These are phyloP conservation scores for Teunomyces tritomae DNA, from an alignment of 805 yeast species.

Conservation along the genomic window DNA sequence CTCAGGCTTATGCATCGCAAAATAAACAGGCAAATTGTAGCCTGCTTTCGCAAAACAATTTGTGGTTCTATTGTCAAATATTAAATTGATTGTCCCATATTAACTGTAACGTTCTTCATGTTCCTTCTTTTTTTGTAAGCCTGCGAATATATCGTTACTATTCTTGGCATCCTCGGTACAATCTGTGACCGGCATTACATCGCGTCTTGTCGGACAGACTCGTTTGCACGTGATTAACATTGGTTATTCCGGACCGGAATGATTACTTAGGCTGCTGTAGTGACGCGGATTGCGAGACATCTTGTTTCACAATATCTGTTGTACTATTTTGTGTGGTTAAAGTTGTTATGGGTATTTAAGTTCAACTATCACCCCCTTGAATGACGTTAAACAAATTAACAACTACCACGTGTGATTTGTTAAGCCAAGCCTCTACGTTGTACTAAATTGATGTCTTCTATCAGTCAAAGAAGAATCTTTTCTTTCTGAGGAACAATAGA, in stretches of 20 bases:
- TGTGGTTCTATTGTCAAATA: background rate
- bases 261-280: background rate
- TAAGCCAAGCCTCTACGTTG: too few species aligned
- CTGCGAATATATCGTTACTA: background rate
- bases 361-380: too few species aligned
- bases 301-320: too few species aligned
- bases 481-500: too few species aligned
- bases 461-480: too few species aligned
- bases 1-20: background rate
- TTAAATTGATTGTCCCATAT: background rate
- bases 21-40: background rate
- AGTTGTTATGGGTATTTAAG: too few species aligned
- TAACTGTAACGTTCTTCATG: background rate
- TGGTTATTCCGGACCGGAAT: conserved; percentile 43
- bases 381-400: too few species aligned
- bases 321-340: too few species aligned
- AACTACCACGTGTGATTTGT: too few species aligned
- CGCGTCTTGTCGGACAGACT: background rate
- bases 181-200: background rate
- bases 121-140: too few species aligned
- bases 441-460: too few species aligned
- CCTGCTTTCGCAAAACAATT: background rate
- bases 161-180: conserved; percentile 1
- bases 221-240: background rate
- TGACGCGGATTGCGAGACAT: too few species aligned